Conservation (phyloP, 1,284 basidiomycete species). For the Rhodotorula glutinis region DNA sequence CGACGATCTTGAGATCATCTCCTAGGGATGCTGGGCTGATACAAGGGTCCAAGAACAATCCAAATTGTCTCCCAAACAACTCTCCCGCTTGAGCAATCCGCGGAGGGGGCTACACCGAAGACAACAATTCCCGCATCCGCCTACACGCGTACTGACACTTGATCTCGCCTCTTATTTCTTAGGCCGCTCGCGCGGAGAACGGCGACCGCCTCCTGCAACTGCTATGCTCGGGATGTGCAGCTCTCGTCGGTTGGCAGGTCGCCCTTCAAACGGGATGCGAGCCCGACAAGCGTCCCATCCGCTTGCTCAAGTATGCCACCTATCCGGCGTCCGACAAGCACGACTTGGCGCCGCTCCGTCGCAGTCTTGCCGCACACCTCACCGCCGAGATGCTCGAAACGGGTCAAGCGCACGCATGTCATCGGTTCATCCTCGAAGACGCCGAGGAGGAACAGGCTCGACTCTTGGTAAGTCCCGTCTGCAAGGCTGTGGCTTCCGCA, state of each 20-base stretch:
- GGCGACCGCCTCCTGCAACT: slow-evolving; percentile 62
- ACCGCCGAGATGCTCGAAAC: slow-evolving; percentile 77
- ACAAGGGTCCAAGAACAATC: slow-evolving; percentile 41
- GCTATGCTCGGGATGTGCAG: slow-evolving; percentile 54
- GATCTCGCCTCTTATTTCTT: slow-evolving; percentile 14
- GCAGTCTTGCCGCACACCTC: slow-evolving; percentile 33
- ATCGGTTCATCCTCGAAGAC: slow-evolving; percentile 78
- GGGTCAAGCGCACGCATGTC: slow-evolving; percentile 80
- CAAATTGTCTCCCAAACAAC: slow-evolving; percentile 61
- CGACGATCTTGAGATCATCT: not conserved
- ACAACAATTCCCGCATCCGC: too few species aligned
- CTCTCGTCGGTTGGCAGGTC: slow-evolving; percentile 39
- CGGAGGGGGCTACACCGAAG: slow-evolving; percentile 80
- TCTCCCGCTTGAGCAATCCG: slow-evolving; percentile 63
- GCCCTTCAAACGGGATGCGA: slow-evolving; percentile 1
- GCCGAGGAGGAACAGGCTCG: slow-evolving; percentile 73
- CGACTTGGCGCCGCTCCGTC: slow-evolving; percentile 4
- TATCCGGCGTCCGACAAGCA: slow-evolving; percentile 17
- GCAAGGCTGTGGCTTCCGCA: not conserved
- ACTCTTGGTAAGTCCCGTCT: slow-evolving; percentile 58
- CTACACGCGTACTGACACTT: slow-evolving; percentile 16
- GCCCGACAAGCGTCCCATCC: slow-evolving; percentile 21
- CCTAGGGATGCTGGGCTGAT: slow-evolving; percentile 41
- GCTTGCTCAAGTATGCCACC: slow-evolving; percentile 40
- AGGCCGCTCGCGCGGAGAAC: slow-evolving; percentile 45